These are phyloP conservation scores for Aspergillus diversus DNA, from an alignment of 495 filamentous ascomycete species.

Conservation along the genomic window DNA sequence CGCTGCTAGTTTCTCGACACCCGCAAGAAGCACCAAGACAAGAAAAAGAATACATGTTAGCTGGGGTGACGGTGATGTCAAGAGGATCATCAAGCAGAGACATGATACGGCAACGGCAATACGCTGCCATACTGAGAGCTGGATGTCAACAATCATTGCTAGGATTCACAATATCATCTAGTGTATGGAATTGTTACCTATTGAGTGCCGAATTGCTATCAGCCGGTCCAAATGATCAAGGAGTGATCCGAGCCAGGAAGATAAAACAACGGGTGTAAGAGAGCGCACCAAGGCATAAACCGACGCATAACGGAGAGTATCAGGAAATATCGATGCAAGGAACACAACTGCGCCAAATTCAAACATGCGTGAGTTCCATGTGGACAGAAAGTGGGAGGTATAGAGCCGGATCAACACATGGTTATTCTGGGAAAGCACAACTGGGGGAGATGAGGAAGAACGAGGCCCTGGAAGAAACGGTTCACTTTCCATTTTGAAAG, in stretches of 20 bases:
- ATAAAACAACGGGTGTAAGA: constrained; percentile 33
- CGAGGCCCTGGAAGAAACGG: constrained; percentile 7
- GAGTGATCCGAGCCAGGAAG: constrained; percentile 50
- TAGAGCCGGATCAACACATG: constrained; percentile 43
- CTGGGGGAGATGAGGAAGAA: neutral
- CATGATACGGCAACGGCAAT: constrained; percentile 45
- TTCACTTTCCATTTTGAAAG: constrained; percentile 11
- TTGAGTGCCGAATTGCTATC: constrained; percentile 51
- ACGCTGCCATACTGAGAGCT: constrained; percentile 39
- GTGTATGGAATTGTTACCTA: constrained; percentile 38
- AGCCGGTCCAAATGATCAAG: constrained; percentile 51
- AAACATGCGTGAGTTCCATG: constrained; percentile 73
- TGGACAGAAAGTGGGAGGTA: constrained; percentile 65
- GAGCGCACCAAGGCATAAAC: constrained; percentile 43
- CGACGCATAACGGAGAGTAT: constrained; percentile 52
- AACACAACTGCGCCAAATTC: constrained; percentile 68
- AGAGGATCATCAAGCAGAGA: constrained; percentile 33
- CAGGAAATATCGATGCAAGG: constrained; percentile 60
- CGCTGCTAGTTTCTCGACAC: constrained; percentile 59
- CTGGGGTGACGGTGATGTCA: constrained; percentile 12
- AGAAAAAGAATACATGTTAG: constrained; percentile 43
- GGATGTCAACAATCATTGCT: neutral
- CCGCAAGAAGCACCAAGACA: constrained; percentile 52
- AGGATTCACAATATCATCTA: neutral
- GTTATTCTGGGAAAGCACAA: neutral